Evolutionary conservation across 2,329 filamentous ascomycete genomes (phyloP).

Genomic region (Fusarium lyarnte): DNA sequence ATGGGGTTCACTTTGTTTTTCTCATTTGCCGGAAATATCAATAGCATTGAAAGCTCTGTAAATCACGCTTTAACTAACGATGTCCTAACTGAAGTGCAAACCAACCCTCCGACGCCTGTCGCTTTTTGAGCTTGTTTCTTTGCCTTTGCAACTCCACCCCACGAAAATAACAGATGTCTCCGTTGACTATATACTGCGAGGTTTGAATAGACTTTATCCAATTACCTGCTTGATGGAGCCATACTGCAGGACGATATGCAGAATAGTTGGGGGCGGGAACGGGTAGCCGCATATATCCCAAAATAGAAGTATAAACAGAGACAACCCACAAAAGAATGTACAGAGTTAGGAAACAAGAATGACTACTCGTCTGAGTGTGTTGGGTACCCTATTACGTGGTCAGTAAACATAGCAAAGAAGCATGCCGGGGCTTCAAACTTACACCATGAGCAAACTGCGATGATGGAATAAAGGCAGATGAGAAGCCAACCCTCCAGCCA

Average conservation of each 20-base stretch:
- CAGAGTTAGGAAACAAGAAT: not conserved
- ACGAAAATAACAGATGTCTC: not conserved
- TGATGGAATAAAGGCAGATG: slow-evolving; percentile 82
- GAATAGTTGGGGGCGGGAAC: not conserved
- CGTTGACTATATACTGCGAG: not conserved
- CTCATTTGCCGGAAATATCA: not conserved
- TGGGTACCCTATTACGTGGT: slow-evolving; percentile 33
- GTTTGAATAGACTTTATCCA: slow-evolving; percentile 1
- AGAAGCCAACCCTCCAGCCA: slow-evolving; percentile 82
- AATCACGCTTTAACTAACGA: not conserved
- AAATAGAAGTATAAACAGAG: not conserved
- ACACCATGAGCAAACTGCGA: slow-evolving; percentile 74
- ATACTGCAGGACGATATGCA: not conserved
- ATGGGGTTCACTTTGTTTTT: not conserved
- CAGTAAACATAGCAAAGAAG: slow-evolving; percentile 1
- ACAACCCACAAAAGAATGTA: not conserved
- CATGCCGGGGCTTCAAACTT: slow-evolving; percentile 47
- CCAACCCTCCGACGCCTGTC: slow-evolving; percentile 1
- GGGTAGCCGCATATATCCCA: not conserved
- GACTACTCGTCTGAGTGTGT: slow-evolving; percentile 14
- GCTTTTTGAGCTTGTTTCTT: not conserved
- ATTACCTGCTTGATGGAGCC: not conserved
- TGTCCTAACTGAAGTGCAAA: not conserved
- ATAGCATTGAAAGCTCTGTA: not conserved
- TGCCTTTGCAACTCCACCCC: not conserved